Conservation (phyloP, 2,329 filamentous ascomycete genomes). For the Cordyceps cicadae region DNA sequence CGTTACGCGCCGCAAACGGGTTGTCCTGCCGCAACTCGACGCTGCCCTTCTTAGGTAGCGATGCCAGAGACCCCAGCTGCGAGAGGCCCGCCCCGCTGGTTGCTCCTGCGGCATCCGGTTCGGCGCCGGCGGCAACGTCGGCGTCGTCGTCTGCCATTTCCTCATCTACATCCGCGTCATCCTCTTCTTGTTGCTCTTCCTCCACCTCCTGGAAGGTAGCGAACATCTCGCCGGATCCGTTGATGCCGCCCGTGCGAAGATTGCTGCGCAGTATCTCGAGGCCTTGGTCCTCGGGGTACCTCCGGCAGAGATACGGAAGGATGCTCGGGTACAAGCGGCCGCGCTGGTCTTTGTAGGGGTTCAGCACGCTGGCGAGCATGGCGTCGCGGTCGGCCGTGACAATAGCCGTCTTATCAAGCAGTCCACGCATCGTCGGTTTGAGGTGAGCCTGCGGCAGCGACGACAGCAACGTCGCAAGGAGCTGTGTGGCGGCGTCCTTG, state of each 20-base stretch:
- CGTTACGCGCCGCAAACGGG: conserved; percentile 25
- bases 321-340: conserved; percentile 63
- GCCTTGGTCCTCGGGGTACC: conserved; percentile 52
- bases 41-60: background rate
- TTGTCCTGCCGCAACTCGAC: conserved; percentile 19
- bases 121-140: background rate
- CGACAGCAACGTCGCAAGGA: conserved; percentile 57
- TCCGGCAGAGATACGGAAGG: conserved; percentile 66
- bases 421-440: conserved; percentile 61
- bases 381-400: conserved; percentile 59
- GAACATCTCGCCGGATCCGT: conserved; percentile 21
- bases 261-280: conserved; percentile 64
- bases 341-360: conserved; percentile 59
- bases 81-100: background rate
- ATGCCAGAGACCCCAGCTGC: background rate
- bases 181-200: conserved; percentile 28
- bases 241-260: conserved; percentile 34
- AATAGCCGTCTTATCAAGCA: conserved; percentile 75
- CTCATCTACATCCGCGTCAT: conserved; percentile 26
- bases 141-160: conserved; percentile 14
- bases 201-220: conserved; percentile 28
- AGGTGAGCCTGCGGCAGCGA: conserved; percentile 58
- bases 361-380: conserved; percentile 74
- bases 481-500: conserved; percentile 44
- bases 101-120: background rate